A percentile compares a stretch with the other conserved stretches of the same genome.
phyloP scores from a whole-genome alignment of 176 grass and related monocot genomes.

The Triticum monococcum region DNA sequence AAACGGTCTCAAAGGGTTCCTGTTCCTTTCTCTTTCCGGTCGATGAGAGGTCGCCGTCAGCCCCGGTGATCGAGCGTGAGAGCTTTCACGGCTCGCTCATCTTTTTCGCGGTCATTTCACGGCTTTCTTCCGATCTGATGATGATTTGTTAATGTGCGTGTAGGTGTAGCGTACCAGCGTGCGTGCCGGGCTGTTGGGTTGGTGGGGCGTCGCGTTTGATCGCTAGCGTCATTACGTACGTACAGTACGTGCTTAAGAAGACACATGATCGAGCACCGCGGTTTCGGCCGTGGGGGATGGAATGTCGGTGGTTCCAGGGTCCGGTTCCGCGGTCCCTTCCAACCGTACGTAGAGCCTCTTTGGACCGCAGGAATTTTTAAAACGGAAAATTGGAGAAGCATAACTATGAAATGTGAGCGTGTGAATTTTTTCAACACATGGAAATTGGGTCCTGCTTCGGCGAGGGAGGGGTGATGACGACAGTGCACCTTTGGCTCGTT shows the following conservation, averaged over 20 bases:
- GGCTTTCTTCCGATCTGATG: no score
- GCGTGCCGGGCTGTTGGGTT: background rate
- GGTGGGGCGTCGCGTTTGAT: conserved; percentile 6
- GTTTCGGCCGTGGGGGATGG: background rate
- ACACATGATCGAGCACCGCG: background rate
- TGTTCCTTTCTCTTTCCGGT: conserved; percentile 13
- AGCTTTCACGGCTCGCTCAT: background rate
- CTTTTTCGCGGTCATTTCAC: background rate
- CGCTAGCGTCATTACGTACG: background rate
- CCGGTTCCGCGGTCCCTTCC: no score
- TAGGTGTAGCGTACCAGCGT: no score
- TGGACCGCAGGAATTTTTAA: no score
- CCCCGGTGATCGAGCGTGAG: background rate
- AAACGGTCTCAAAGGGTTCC: background rate
- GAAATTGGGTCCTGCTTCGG: no score
- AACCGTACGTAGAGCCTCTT: no score
- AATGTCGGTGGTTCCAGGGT: background rate
- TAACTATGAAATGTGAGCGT: no score
- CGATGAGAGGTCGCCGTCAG: conserved; percentile 33
- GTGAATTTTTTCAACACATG: no score
- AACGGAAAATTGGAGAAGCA: no score
- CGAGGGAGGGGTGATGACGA: no score
- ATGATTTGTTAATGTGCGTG: background rate
- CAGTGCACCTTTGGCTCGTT: no score
- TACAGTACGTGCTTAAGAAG: background rate